phyloP scores from a whole-genome alignment of 1,284 basidiomycete species.

The Coriolopsis trogii region DNA sequence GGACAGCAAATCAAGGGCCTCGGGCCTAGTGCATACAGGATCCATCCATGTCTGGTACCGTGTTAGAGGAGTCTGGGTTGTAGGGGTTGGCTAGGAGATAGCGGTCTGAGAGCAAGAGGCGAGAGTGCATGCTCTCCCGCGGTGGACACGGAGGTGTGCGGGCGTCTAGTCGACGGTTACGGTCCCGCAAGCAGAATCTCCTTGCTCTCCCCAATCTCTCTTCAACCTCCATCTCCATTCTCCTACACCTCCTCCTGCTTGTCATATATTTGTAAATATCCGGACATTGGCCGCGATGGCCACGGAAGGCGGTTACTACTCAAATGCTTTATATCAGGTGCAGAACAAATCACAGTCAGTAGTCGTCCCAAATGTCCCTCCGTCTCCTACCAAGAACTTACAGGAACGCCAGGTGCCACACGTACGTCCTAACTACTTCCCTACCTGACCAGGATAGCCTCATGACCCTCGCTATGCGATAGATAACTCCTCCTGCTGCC shows the following conservation, averaged over 20 bases:
- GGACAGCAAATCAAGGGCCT: too few relatives aligned
- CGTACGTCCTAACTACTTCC: conserved; percentile 13
- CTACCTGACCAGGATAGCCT: background rate
- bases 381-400: conserved; percentile 23
- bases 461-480: background rate
- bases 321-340: conserved; percentile 14
- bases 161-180: too few relatives aligned
- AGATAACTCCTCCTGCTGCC: conserved; percentile 38
- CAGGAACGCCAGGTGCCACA: conserved; percentile 25
- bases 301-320: conserved; percentile 15
- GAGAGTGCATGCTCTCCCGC: too few relatives aligned
- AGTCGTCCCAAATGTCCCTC: conserved; percentile 14
- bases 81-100: too few relatives aligned
- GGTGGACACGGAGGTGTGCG: too few relatives aligned
- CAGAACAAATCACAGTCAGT: conserved; percentile 20
- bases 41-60: too few relatives aligned
- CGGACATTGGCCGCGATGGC: conserved; percentile 10
- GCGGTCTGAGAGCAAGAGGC: too few relatives aligned
- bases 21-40: too few relatives aligned
- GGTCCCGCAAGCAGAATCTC: too few relatives aligned
- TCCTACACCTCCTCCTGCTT: background rate
- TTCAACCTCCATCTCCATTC: background rate
- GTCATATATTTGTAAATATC: background rate
- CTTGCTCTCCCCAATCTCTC: too few relatives aligned
- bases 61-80: too few relatives aligned